Evolutionary conservation across 768 basidiomycete genomes (phyloP).

Genomic region (Kwoniella bestiolae): DNA sequence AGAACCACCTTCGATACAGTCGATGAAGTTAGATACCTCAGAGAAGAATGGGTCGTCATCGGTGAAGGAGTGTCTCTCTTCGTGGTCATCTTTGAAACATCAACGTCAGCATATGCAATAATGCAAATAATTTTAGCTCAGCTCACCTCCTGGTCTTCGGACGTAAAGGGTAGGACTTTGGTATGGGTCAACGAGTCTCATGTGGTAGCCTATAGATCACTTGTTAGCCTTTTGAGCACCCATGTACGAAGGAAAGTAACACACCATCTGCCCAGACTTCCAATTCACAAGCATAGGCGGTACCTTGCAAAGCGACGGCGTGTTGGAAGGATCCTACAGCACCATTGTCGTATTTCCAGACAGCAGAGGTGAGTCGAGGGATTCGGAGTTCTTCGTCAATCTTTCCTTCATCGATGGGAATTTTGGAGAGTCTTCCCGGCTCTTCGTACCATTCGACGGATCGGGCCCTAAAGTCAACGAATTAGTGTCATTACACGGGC

Average conservation of each 20-base stretch:
- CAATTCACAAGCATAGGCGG: slow-evolving; percentile 90
- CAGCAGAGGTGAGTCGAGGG: slow-evolving; percentile 88
- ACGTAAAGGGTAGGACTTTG: slow-evolving; percentile 85
- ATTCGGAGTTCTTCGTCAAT: slow-evolving; percentile 87
- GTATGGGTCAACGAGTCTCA: slow-evolving; percentile 74
- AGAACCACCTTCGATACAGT: slow-evolving; percentile 82
- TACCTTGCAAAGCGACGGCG: slow-evolving; percentile 86
- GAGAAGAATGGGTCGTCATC: slow-evolving; percentile 67
- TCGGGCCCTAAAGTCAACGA: slow-evolving; percentile 67
- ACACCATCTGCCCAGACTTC: slow-evolving; percentile 88
- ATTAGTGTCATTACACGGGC: too few relatives aligned
- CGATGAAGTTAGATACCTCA: slow-evolving; percentile 85
- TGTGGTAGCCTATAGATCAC: slow-evolving; percentile 75
- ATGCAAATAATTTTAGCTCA: not conserved
- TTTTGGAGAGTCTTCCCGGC: slow-evolving; percentile 80
- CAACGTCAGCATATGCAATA: not conserved
- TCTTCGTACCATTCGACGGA: slow-evolving; percentile 91
- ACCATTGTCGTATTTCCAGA: slow-evolving; percentile 96
- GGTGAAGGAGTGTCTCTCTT: slow-evolving; percentile 53
- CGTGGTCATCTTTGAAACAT: slow-evolving; percentile 54
- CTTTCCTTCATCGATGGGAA: slow-evolving; percentile 79
- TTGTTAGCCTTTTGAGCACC: slow-evolving; percentile 55
- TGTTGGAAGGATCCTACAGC: slow-evolving; percentile 93
- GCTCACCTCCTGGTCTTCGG: slow-evolving; percentile 66
- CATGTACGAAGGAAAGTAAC: not conserved